A percentile compares a stretch with the other conserved stretches of the same genome.
phyloP scores from a whole-genome alignment of 163 green algal species.

The Chlamydomonas reinhardtii region DNA sequence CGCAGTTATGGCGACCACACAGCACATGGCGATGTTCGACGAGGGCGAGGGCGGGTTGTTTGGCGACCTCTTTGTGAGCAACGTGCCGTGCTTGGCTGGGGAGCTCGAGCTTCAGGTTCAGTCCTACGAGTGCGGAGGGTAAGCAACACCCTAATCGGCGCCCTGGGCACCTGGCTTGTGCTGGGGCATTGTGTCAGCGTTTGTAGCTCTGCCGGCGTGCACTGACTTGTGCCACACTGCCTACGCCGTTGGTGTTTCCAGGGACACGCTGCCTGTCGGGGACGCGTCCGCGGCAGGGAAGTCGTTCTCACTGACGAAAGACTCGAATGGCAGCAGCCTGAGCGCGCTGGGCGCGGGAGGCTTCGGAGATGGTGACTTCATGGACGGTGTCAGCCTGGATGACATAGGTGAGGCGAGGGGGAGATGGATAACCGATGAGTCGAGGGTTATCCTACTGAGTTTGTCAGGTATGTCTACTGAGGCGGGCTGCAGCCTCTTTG shows the following conservation, averaged over 20 bases:
- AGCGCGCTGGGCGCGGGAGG: background rate
- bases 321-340: constrained; percentile 38
- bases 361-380: constrained; percentile 13
- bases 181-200: too few species aligned
- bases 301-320: constrained; percentile 34
- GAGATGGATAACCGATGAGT: too few species aligned
- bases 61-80: constrained; percentile 19
- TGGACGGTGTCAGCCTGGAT: constrained; percentile 34
- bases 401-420: constrained; percentile 4
- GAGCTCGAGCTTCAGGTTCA: constrained; percentile 43
- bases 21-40: constrained; percentile 26
- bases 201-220: too few species aligned
- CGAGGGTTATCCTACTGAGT: background rate
- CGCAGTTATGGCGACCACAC: too few species aligned
- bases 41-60: constrained; percentile 20
- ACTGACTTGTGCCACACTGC: too few species aligned
- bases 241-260: background rate
- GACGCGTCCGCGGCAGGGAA: constrained; percentile 5
- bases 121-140: constrained; percentile 35
- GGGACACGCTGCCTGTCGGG: constrained; percentile 2
- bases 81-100: constrained; percentile 10
- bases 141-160: background rate
- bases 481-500: too few species aligned
- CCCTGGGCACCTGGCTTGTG: too few species aligned
- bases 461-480: background rate